A percentile compares a stretch with the other conserved stretches of the same genome.
phyloP scores from a whole-genome alignment of 1,284 basidiomycete genomes.

The Coniferiporia weirii region DNA sequence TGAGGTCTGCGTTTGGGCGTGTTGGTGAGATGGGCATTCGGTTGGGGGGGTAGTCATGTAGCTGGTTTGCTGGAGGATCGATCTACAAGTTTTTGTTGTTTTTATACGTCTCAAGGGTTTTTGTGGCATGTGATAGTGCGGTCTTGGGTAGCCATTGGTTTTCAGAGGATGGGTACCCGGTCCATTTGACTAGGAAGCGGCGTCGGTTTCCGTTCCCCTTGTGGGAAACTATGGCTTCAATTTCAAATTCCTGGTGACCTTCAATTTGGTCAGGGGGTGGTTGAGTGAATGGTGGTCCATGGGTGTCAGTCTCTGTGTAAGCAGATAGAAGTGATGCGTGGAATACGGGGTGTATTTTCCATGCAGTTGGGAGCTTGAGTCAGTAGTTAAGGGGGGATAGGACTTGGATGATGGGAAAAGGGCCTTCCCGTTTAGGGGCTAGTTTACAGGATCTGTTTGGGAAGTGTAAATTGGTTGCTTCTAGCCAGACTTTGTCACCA shows the following conservation, averaged over 20 bases:
- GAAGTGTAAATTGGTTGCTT: background rate
- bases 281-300: background rate
- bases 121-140: background rate
- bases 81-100: background rate
- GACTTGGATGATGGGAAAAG: background rate
- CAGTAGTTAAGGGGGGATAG: background rate
- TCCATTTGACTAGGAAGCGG: background rate
- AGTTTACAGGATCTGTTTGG: background rate
- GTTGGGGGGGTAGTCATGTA: too few relatives aligned
- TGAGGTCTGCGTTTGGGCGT: too few relatives aligned
- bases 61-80: too few relatives aligned
- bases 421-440: background rate
- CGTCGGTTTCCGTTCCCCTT: background rate
- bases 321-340: background rate
- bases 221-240: background rate
- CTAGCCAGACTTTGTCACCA: background rate
- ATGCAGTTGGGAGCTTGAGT: background rate
- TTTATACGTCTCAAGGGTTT: background rate
- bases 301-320: background rate
- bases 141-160: background rate
- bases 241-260: background rate
- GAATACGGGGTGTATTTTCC: background rate
- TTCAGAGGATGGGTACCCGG: background rate
- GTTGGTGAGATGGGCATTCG: too few relatives aligned
- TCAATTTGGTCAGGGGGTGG: background rate